Conservation (phyloP, 768 basidiomycete species). For the Mycena rebaudengoi region DNA sequence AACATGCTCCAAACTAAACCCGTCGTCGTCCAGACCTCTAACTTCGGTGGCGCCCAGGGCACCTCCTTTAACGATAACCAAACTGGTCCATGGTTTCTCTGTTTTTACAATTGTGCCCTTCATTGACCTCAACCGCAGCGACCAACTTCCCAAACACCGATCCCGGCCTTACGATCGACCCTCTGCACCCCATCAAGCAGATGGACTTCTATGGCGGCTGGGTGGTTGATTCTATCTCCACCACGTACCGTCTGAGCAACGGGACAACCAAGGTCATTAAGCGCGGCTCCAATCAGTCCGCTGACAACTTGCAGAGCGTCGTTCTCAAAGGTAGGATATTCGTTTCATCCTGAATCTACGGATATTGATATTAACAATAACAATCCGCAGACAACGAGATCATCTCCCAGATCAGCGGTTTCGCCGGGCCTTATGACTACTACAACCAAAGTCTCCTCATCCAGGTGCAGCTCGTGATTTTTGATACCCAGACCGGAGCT, state of each 20-base stretch:
- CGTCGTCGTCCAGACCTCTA: slow-evolving; percentile 19
- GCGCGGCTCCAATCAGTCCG: background rate
- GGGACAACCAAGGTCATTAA: slow-evolving; percentile 9
- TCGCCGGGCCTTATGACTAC: background rate
- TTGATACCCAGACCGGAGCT: background rate
- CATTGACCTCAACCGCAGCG: slow-evolving; percentile 2
- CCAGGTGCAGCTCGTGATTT: background rate
- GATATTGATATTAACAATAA: background rate
- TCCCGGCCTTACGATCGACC: slow-evolving; percentile 4
- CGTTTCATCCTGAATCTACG: background rate
- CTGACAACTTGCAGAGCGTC: background rate
- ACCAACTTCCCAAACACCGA: slow-evolving; percentile 11
- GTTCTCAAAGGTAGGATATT: background rate
- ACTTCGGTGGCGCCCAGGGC: slow-evolving; percentile 19
- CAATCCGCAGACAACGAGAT: slow-evolving; percentile 1
- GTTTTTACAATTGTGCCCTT: background rate
- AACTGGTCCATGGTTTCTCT: background rate
- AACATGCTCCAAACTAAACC: slow-evolving; percentile 18
- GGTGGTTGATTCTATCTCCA: slow-evolving; percentile 7
- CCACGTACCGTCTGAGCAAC: slow-evolving; percentile 16
- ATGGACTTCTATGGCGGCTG: slow-evolving; percentile 6
- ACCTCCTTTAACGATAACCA: slow-evolving; percentile 12
- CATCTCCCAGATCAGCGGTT: slow-evolving; percentile 10
- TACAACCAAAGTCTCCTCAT: slow-evolving; percentile 9
- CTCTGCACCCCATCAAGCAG: slow-evolving; percentile 14